These are phyloP conservation scores for Kodamaea restingae DNA, from an alignment of 805 yeast genomes.

Conservation along the genomic window DNA sequence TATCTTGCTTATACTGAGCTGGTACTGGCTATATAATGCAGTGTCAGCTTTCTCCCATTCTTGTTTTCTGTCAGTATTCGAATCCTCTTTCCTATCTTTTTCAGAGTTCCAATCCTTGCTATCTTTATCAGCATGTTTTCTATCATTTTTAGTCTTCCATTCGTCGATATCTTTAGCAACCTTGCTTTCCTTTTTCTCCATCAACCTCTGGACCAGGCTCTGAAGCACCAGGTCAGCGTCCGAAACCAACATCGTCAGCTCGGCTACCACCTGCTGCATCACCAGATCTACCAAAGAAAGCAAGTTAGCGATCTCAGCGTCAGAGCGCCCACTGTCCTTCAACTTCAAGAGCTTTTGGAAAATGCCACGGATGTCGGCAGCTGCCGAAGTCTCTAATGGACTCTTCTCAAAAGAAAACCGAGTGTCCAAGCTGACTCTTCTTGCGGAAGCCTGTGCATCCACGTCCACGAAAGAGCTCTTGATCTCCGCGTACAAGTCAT, in stretches of 20 bases:
- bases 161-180: slow-evolving; percentile 12
- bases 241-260: slow-evolving; percentile 19
- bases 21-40: neutral
- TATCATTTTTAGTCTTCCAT: too few species aligned
- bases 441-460: neutral
- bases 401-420: neutral
- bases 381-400: neutral
- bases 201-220: slow-evolving; percentile 30
- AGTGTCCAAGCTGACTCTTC: neutral
- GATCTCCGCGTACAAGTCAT: slow-evolving; percentile 13
- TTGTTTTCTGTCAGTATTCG: too few species aligned
- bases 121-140: too few species aligned
- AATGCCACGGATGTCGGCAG: slow-evolving; percentile 17
- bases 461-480: slow-evolving; percentile 7
- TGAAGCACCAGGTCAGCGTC: slow-evolving; percentile 27
- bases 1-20: slow-evolving; percentile 18
- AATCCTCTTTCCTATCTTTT: too few species aligned
- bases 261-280: slow-evolving; percentile 27
- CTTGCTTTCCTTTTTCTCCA: too few species aligned
- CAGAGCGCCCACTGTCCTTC: slow-evolving; percentile 22
- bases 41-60: too few species aligned
- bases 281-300: slow-evolving; percentile 29
- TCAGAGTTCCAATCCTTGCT: too few species aligned
- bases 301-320: slow-evolving; percentile 22
- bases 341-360: slow-evolving; percentile 25